These are phyloP conservation scores for Baorangia bicolor DNA, from an alignment of 768 basidiomycete genomes.

Conservation along the genomic window DNA sequence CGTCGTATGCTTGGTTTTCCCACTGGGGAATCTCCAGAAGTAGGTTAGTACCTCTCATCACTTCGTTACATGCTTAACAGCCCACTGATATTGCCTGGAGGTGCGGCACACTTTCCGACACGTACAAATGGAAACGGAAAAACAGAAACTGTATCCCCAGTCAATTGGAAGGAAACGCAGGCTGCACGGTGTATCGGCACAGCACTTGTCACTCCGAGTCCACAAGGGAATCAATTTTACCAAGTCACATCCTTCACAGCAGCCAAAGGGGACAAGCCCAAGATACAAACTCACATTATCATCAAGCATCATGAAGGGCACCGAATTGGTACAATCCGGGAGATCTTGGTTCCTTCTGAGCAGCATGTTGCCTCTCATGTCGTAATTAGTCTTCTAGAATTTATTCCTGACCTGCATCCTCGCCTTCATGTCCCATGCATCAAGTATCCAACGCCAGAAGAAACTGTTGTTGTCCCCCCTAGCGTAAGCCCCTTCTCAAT, in stretches of 20 bases:
- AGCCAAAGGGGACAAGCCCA: background rate
- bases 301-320: background rate
- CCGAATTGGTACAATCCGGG: background rate
- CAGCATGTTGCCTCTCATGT: background rate
- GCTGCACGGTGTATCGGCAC: background rate
- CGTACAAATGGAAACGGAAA: no score
- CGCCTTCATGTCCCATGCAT: no score
- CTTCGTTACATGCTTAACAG: no score
- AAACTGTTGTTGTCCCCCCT: no score
- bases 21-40: no score
- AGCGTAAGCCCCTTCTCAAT: no score
- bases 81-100: no score
- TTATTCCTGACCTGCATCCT: constrained; percentile 1
- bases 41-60: no score
- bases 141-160: background rate
- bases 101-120: no score
- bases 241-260: background rate
- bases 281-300: background rate
- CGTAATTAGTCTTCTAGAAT: background rate
- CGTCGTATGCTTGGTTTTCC: no score
- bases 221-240: background rate
- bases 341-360: background rate
- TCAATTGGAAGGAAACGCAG: background rate
- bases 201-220: no score
- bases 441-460: no score